Base-by-base conservation (phyloP, 2,329 filamentous ascomycete genomes). In the Neospermospora avenae region DNA sequence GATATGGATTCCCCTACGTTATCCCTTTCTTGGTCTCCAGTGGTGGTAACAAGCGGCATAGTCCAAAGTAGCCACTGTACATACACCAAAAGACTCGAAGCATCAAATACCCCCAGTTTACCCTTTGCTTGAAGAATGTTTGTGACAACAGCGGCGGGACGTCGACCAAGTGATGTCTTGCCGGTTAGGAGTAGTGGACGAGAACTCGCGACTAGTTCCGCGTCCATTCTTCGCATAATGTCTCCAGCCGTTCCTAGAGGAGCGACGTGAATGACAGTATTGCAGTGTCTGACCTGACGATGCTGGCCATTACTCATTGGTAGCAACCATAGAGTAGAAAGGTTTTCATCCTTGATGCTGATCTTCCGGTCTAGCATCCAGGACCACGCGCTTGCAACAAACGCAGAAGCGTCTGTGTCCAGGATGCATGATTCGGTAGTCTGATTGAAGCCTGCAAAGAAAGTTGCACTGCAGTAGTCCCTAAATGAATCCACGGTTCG, bases 291-390 rank as follows among this genome's bases (percentile, higher is more conserved):
- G 2, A 69, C 31, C 51, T 67, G 66, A 39, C 68, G 63, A 56
- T 69, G 64, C 10, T 44, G 52, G 1, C 66, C 59, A 46, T 68
- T 67, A 25, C 58, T 61, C 4, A 69, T 39, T 1, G 70, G 71
- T 8, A 73, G 41, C 4, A 73, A 59, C 71, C 71, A 73, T 13
- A 72, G 54, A 20, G 28, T 34, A 22, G 57, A 61, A 14, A 69
- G 16, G 7, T 54, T 31, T 8, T 55, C 37, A 53, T 62, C 49
- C 14, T 42, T 18, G 10, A 67, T 45, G 24, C 62, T 42, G 45
- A 64, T n/a, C 0, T 24, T 39, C 44, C 63, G 64, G 5, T 49
- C 45, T 24, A 45, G 58, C 24, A 73, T 67, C 57, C 68, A 70
- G 0, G 16, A 35, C 63, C 62, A 65, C 0, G 51, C 35, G 16